Base-by-base conservation (phyloP, 768 basidiomycete species). In the Clitopilus hobsonii region DNA sequence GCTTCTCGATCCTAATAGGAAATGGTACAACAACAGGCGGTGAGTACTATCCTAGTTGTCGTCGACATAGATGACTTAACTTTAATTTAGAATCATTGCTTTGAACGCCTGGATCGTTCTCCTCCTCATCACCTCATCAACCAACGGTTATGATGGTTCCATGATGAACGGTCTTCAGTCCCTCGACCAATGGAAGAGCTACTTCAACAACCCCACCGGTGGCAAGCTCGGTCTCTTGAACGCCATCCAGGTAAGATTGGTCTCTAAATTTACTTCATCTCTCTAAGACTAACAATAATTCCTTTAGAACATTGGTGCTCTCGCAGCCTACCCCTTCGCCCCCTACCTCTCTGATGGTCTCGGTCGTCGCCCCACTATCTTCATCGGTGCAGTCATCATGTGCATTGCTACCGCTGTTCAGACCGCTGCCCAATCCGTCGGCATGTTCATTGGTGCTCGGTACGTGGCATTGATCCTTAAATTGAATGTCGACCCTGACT, bases 81-180 rank as follows among this genome's bases (percentile, higher is more conserved):
- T 20, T 49, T 10, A 25, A n/a, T 22, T 49, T 50, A 86, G 86
- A 55, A 64, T 88, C 61, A 83, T 88, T 53, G 53, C 61, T 38
- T 81, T 89, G 60, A 81, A 91, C 63, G 79, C 71, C 20, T 89
- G 88, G 88, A 84, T 89, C 58, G 67, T 83, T 32, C 74, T 89
- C 38, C 73, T 87, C 49, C 81, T 89, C 58, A 85, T 89, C 64
- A 89, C 87, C 10, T 88, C 87, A 23, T 86, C 85, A 13, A 87
- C 84, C 49, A 87, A 83, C 65, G 88, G 88, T 51, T 89, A 84
- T 64, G 88, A 89, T 62, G 85, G 86, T 56, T 84, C 81, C 66
- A 83, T 89, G 82, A 87, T 89, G 87, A 89, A 90, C 69, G 86
- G 85, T 66, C 74, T 91, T 38, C 89, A 91, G 68, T 80, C 81